Percentiles rank a stretch among this genome's conserved stretches.
Evolutionary conservation across 2,329 filamentous ascomycete genomes (phyloP).

Genomic region (Talaromyces sp.): DNA sequence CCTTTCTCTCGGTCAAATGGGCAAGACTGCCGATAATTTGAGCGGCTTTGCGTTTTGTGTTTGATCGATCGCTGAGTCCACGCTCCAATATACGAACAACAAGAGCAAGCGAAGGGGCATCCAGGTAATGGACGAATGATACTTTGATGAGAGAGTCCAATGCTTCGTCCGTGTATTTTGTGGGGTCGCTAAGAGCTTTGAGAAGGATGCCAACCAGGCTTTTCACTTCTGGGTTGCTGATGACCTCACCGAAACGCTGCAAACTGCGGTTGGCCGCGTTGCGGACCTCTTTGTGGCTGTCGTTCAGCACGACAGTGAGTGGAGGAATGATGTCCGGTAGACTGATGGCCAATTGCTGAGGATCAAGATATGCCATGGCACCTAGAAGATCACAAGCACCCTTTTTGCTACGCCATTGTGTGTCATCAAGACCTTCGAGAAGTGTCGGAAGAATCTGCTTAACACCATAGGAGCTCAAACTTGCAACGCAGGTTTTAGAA

Average conservation of each 20-base stretch:
- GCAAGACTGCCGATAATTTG: conserved; percentile 98
- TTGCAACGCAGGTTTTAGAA: conserved; percentile 90
- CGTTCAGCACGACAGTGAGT: conserved; percentile 87
- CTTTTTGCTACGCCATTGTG: conserved; percentile 98
- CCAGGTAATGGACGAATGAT: conserved; percentile 97
- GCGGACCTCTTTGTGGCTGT: conserved; percentile 97
- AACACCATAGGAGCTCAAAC: conserved; percentile 90
- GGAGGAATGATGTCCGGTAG: conserved; percentile 96
- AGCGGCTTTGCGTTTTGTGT: conserved; percentile 91
- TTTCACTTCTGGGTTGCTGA: conserved; percentile 97
- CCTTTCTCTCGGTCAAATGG: conserved; percentile 93
- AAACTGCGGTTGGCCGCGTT: conserved; percentile 89
- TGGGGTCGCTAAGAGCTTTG: conserved; percentile 95
- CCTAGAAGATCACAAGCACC: conserved; percentile 94
- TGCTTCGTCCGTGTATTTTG: conserved; percentile 93
- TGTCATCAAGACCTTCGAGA: conserved; percentile 86
- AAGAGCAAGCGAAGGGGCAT: conserved; percentile 89
- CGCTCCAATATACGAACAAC: conserved; percentile 95
- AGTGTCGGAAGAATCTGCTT: conserved; percentile 91
- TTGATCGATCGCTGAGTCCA: conserved; percentile 84
- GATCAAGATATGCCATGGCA: conserved; percentile 97
- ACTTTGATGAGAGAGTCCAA: conserved; percentile 94
- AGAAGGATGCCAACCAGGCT: conserved; percentile 84
- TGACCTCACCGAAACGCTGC: conserved; percentile 97
- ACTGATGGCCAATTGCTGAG: conserved; percentile 87